Evolutionary conservation across 2,329 filamentous ascomycete genomes (phyloP).

Genomic region (Paracamarosporium sp.): DNA sequence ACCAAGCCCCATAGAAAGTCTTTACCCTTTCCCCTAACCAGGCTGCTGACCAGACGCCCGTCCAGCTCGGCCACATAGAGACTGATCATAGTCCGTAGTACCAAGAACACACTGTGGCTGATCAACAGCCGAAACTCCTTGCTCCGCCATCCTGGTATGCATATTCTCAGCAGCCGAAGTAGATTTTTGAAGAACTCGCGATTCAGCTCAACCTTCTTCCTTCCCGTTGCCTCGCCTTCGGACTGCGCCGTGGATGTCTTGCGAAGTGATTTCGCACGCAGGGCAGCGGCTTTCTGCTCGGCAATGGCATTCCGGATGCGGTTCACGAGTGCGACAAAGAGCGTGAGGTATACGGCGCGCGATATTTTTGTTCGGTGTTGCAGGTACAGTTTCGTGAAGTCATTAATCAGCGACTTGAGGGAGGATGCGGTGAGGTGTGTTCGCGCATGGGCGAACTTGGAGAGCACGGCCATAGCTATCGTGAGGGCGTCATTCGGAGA

Average conservation of each 20-base stretch:
- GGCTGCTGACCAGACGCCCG: slow-evolving; percentile 86
- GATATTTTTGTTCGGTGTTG: slow-evolving; percentile 49
- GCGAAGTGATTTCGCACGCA: slow-evolving; percentile 66
- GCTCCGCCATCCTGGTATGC: slow-evolving; percentile 87
- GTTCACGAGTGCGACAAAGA: slow-evolving; percentile 61
- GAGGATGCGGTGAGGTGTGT: slow-evolving; percentile 37
- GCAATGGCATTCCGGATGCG: slow-evolving; percentile 90
- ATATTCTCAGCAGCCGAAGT: slow-evolving; percentile 79
- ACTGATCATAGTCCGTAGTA: slow-evolving; percentile 89
- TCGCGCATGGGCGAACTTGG: slow-evolving; percentile 44
- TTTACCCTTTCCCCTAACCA: slow-evolving; percentile 89
- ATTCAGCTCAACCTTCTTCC: slow-evolving; percentile 90
- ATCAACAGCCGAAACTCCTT: slow-evolving; percentile 86
- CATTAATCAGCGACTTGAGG: slow-evolving; percentile 44
- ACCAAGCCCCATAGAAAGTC: slow-evolving; percentile 88
- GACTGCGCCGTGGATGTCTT: slow-evolving; percentile 48
- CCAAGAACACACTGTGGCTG: slow-evolving; percentile 92
- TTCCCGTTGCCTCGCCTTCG: slow-evolving; percentile 49
- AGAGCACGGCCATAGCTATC: slow-evolving; percentile 49
- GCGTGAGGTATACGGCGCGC: slow-evolving; percentile 49
- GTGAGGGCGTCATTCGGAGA: slow-evolving; percentile 24
- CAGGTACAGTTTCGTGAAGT: slow-evolving; percentile 47
- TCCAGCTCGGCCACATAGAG: slow-evolving; percentile 96
- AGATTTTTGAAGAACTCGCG: slow-evolving; percentile 83
- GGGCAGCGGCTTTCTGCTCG: slow-evolving; percentile 87